Base-by-base conservation (phyloP, 352 stramenopile species). In the Phytophthora aleatoria region DNA sequence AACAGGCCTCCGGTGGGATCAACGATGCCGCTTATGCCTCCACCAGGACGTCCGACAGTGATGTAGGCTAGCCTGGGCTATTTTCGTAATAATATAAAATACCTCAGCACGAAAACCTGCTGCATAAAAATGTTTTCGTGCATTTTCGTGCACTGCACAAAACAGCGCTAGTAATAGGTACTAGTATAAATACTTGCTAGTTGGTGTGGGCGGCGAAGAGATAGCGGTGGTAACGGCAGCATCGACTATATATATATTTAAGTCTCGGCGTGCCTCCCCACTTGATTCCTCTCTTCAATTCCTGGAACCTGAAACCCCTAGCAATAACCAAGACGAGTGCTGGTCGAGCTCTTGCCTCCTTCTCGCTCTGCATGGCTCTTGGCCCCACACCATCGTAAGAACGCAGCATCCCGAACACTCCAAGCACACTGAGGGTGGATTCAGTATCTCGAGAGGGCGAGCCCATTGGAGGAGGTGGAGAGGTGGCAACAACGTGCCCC, bases 391-490 rank as follows among this genome's bases (percentile, higher is more conserved):
- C 20, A 11, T 56, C 54, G 27, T 56, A 51, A 51, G 61, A 53
- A 48, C 45, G 27, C 20, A 57, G 36, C 35, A 63, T 63, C 24
- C 16, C 13, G 61, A 3, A 64, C 27, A 24, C 11, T 48, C 20
- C 15, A 63, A 71, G 43, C 65, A 69, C 65, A 35, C 44, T 73
- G 64, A 51, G 52, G 52, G 52, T 27, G 9, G 54, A 63, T 48
- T 28, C 51, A 57, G 52, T 54, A 11, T 55, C 54, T 45, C 54
- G 50, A n/a, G 48, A 65, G 47, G 49, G 64, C n/a, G 50, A 67
- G 30, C 24, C 33, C 10, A 42, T 27, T 20, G 57, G 43, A 38
- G 44, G 50, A 61, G 52, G 16, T 57, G 57, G 30, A 15, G 58
- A 61, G 13, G 26, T 38, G 16, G 41, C 26, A 41, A 31, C 50